These are phyloP conservation scores for Globisporangium perplexum DNA, from an alignment of 352 stramenopile genomes.

Conservation along the genomic window DNA sequence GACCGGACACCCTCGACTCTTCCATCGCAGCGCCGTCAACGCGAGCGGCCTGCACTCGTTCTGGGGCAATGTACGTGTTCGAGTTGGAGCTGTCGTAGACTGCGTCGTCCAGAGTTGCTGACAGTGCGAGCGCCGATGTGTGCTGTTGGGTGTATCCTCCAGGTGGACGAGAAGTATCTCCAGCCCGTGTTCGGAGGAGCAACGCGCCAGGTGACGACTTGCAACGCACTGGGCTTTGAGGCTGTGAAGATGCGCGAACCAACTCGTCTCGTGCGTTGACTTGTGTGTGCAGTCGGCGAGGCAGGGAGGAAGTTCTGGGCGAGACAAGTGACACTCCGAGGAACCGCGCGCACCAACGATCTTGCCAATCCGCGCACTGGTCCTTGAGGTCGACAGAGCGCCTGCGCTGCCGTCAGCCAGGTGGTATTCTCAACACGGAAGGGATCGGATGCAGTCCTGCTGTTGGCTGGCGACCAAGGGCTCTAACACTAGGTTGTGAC, in stretches of 20 bases:
- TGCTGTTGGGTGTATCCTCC: background rate
- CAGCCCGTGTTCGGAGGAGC: constrained; percentile 64
- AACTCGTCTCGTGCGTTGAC: background rate
- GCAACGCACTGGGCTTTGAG: too few species aligned
- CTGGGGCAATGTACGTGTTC: constrained; percentile 44
- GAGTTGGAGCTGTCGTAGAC: background rate
- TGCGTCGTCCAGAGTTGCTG: too few species aligned
- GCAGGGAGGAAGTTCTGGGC: background rate
- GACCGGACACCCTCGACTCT: constrained; percentile 10
- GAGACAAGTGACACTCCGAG: constrained; percentile 4
- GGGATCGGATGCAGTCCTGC: background rate
- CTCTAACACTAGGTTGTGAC: too few species aligned
- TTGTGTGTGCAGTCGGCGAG: constrained; percentile 4
- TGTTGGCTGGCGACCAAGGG: background rate
- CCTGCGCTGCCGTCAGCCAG: too few species aligned
- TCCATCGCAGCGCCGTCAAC: constrained; percentile 15
- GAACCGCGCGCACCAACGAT: constrained; percentile 5
- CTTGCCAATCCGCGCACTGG: too few species aligned
- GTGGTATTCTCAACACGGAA: too few species aligned
- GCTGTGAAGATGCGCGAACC: too few species aligned
- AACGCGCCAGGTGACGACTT: constrained; percentile 7
- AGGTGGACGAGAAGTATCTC: constrained; percentile 65
- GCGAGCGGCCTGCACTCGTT: constrained; percentile 47
- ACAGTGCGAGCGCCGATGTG: background rate
- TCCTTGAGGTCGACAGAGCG: too few species aligned